phyloP scores from a whole-genome alignment of 2,329 filamentous ascomycete genomes.

The Karstenula rhodostoma region DNA sequence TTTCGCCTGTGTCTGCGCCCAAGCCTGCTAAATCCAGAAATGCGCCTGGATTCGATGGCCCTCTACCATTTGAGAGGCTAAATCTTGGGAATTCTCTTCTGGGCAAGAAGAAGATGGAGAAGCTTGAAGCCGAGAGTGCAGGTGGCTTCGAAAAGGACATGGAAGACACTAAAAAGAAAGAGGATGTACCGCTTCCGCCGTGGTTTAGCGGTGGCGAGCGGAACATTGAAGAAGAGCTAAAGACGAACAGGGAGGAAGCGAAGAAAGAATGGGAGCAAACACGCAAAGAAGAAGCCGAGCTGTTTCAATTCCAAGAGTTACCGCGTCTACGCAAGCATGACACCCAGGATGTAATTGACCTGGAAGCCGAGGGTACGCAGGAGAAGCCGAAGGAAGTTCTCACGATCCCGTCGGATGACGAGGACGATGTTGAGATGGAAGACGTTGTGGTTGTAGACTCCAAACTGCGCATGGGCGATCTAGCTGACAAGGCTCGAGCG shows the following conservation, averaged over 20 bases:
- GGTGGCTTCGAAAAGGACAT: slow-evolving; percentile 71
- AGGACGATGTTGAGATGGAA: slow-evolving; percentile 50
- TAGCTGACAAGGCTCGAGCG: slow-evolving; percentile 54
- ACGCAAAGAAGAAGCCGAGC: slow-evolving; percentile 61
- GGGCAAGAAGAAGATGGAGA: slow-evolving; percentile 62
- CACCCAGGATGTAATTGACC: slow-evolving; percentile 56
- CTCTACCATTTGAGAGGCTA: slow-evolving; percentile 85
- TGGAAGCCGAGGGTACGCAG: slow-evolving; percentile 55
- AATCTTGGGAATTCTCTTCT: slow-evolving; percentile 71
- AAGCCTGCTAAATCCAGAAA: slow-evolving; percentile 58
- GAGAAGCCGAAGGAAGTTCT: slow-evolving; percentile 62
- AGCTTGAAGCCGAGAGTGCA: slow-evolving; percentile 61
- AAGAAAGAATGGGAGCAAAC: slow-evolving; percentile 63
- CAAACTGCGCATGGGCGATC: slow-evolving; percentile 51
- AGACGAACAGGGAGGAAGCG: slow-evolving; percentile 53
- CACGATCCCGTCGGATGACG: slow-evolving; percentile 69
- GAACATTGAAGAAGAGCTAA: slow-evolving; percentile 64
- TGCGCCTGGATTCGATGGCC: slow-evolving; percentile 74
- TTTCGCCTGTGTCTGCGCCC: slow-evolving; percentile 27
- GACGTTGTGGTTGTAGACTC: slow-evolving; percentile 43
- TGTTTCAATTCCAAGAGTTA: slow-evolving; percentile 71
- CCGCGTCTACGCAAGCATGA: slow-evolving; percentile 66
- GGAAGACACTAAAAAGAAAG: slow-evolving; percentile 53
- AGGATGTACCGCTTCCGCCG: slow-evolving; percentile 71
- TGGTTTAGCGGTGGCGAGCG: slow-evolving; percentile 71